phyloP scores from a whole-genome alignment of 768 basidiomycete species.

The Xerocomellus intermedius region DNA sequence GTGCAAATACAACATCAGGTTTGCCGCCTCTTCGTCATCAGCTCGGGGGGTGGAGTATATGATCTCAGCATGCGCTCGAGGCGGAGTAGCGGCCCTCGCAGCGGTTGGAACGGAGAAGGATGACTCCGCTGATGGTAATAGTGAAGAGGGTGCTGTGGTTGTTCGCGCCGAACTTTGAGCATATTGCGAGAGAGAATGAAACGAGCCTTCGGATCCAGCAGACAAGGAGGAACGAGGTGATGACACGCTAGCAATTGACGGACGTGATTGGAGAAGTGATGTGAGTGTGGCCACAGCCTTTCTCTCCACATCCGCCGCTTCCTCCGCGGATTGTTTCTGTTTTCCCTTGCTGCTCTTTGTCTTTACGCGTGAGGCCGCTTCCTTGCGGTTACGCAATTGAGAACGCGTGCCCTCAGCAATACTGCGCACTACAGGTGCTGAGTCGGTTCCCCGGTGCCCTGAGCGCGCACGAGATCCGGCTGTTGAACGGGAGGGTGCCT shows the following conservation, averaged over 20 bases:
- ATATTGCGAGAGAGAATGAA: slow-evolving; percentile 60
- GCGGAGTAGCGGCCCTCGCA: slow-evolving; percentile 36
- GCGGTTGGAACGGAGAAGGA: slow-evolving; percentile 31
- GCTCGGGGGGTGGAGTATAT: slow-evolving; percentile 51
- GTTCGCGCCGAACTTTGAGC: slow-evolving; percentile 66
- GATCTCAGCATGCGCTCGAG: slow-evolving; percentile 32
- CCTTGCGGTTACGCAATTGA: slow-evolving; percentile 42
- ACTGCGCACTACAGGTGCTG: slow-evolving; percentile 34
- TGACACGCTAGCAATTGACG: slow-evolving; percentile 58
- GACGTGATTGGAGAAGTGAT: slow-evolving; percentile 63
- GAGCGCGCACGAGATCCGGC: slow-evolving; percentile 32
- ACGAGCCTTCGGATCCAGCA: slow-evolving; percentile 67
- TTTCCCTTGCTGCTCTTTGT: slow-evolving; percentile 49
- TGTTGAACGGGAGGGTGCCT: slow-evolving; percentile 41
- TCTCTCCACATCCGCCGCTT: slow-evolving; percentile 60
- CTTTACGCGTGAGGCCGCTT: slow-evolving; percentile 38
- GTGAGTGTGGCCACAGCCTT: slow-evolving; percentile 82
- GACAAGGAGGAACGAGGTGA: slow-evolving; percentile 72
- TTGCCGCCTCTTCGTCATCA: slow-evolving; percentile 78
- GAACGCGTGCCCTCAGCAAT: slow-evolving; percentile 49
- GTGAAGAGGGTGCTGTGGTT: slow-evolving; percentile 39
- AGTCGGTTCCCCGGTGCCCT: slow-evolving; percentile 15
- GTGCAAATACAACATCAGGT: slow-evolving; percentile 80
- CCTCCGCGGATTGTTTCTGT: slow-evolving; percentile 39
- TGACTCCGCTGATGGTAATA: slow-evolving; percentile 40